phyloP scores from a whole-genome alignment of 768 basidiomycete species.

The Leccinellum rugosiceps region DNA sequence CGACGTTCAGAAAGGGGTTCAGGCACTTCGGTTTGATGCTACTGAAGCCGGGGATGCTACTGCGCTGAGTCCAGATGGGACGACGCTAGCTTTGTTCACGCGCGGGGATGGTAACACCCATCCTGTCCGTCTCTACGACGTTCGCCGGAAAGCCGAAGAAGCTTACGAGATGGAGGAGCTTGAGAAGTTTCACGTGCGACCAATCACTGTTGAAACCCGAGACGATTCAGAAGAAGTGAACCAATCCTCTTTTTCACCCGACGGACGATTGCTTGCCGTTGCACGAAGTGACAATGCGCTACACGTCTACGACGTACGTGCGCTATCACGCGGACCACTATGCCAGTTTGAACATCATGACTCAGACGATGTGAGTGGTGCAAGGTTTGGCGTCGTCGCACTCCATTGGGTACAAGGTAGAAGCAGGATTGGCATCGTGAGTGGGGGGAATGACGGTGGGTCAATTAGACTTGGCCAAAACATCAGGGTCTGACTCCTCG shows the following conservation, averaged over 20 bases:
- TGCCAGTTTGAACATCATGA: conserved; percentile 49
- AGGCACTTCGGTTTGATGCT: conserved; percentile 39
- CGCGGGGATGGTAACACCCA: conserved; percentile 22
- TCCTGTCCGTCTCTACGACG: conserved; percentile 52
- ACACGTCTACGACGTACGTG: conserved; percentile 64
- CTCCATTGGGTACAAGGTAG: conserved; percentile 51
- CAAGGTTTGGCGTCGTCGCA: conserved; percentile 47
- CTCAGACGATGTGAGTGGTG: conserved; percentile 27
- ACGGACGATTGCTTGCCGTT: conserved; percentile 57
- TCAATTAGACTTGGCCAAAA: neutral
- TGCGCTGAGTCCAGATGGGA: conserved; percentile 43
- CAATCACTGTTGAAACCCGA: neutral
- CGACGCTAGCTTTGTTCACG: conserved; percentile 33
- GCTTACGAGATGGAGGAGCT: conserved; percentile 34
- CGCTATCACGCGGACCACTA: conserved; percentile 43
- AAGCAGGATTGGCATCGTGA: conserved; percentile 47
- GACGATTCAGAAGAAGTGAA: conserved; percentile 41
- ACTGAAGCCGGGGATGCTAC: conserved; percentile 54
- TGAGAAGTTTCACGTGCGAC: conserved; percentile 30
- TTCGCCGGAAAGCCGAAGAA: conserved; percentile 31
- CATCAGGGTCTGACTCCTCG: conserved; percentile 3
- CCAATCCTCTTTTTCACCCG: conserved; percentile 52
- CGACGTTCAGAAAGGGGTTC: conserved; percentile 33
- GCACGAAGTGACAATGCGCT: conserved; percentile 56
- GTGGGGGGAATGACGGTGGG: conserved; percentile 65